Conservation (phyloP, 371 early-diverging fungal species). For the Funneliformis caledonium region DNA sequence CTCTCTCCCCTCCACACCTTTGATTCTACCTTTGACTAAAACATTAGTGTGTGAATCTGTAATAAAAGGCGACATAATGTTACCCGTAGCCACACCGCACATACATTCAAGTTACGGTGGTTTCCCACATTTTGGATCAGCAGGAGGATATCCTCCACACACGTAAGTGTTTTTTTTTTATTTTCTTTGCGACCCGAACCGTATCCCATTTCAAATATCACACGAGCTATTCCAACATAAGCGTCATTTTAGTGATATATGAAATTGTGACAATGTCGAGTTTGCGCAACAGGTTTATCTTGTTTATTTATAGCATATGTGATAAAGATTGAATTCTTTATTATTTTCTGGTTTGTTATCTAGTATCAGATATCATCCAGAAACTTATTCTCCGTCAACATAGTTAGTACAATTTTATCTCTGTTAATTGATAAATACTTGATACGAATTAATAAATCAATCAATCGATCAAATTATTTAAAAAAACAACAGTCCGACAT, state of each 20-base stretch:
- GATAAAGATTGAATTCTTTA: neutral
- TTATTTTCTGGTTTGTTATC: slow-evolving; percentile 8
- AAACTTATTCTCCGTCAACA: slow-evolving; percentile 29
- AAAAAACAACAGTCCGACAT: slow-evolving; percentile 3
- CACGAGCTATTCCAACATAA: neutral
- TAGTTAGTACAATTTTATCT: slow-evolving; percentile 13
- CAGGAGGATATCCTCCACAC: slow-evolving; percentile 13
- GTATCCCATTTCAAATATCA: neutral
- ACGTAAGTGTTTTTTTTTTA: slow-evolving; percentile 4
- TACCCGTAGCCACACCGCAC: slow-evolving; percentile 31
- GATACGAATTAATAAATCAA: neutral
- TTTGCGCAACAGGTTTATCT: neutral
- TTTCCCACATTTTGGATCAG: slow-evolving; percentile 22
- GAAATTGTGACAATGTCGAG: neutral
- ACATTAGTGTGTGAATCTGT: neutral
- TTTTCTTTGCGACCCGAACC: neutral
- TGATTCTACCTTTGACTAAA: neutral
- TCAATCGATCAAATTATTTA: neutral
- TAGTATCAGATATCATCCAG: slow-evolving; percentile 27
- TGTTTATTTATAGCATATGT: neutral
- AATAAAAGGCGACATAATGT: slow-evolving; percentile 9
- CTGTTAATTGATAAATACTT: neutral
- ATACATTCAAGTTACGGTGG: slow-evolving; percentile 28
- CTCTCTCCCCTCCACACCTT: neutral
- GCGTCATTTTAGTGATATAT: too few relatives aligned